These are phyloP conservation scores for Lanzia echinophila DNA, from an alignment of 2,329 filamentous ascomycete species.

Conservation along the genomic window DNA sequence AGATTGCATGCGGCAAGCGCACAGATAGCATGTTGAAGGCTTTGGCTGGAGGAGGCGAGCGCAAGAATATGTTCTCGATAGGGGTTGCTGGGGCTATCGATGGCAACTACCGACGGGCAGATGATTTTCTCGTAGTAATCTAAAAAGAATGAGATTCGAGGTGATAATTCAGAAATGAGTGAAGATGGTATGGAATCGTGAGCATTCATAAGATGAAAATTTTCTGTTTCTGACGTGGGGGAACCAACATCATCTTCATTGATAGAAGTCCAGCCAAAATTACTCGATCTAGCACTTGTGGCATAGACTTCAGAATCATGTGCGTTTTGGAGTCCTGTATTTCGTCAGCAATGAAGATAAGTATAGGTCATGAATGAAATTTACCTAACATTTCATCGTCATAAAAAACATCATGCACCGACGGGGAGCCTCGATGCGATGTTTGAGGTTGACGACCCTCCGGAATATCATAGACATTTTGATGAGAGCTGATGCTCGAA, in stretches of 20 bases:
- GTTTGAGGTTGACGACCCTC: slow-evolving; percentile 26
- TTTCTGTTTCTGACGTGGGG: slow-evolving; percentile 23
- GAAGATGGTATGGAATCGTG: slow-evolving; percentile 46
- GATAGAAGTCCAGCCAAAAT: slow-evolving; percentile 29
- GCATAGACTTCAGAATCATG: slow-evolving; percentile 27
- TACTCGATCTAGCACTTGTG: slow-evolving; percentile 27
- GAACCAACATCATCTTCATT: slow-evolving; percentile 30
- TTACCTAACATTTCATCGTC: slow-evolving; percentile 35
- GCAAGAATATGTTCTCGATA: slow-evolving; percentile 77
- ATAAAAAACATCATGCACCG: slow-evolving; percentile 28
- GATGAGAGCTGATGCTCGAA: slow-evolving; percentile 54
- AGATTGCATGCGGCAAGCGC: slow-evolving; percentile 84
- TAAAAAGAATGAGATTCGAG: slow-evolving; percentile 80
- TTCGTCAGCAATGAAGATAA: slow-evolving; percentile 11
- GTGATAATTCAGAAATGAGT: slow-evolving; percentile 54
- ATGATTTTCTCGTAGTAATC: slow-evolving; percentile 92
- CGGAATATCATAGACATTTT: slow-evolving; percentile 46
- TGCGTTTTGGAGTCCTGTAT: slow-evolving; percentile 15
- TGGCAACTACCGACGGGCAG: slow-evolving; percentile 84
- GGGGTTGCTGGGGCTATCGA: slow-evolving; percentile 79
- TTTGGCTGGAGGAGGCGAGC: slow-evolving; percentile 69
- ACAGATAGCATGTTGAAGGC: slow-evolving; percentile 87
- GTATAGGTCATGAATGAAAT: slow-evolving; percentile 10
- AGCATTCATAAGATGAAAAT: slow-evolving; percentile 24
- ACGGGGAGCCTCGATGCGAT: slow-evolving; percentile 27